Conservation (phyloP, 75 land plant species). For the Cupressus sempervirens region DNA sequence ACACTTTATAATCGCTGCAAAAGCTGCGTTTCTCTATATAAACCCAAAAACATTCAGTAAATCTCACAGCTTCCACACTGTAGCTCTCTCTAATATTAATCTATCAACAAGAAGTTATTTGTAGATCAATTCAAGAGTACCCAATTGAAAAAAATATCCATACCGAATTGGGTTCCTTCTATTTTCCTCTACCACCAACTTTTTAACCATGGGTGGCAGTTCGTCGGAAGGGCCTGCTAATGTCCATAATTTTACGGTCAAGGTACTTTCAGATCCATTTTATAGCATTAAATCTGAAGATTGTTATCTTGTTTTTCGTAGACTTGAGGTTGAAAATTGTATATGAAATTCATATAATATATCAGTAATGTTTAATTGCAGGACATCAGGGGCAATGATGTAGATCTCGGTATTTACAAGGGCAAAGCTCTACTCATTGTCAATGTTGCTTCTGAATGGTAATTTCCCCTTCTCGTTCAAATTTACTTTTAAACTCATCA, state of each 20-base stretch:
- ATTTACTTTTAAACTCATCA: neutral
- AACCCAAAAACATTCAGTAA: neutral
- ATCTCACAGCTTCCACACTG: neutral
- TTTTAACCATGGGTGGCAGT: neutral
- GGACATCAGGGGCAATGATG: constrained; percentile 72
- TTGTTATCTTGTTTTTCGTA: neutral
- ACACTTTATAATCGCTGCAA: neutral
- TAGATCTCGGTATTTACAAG: constrained; percentile 68
- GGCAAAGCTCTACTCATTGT: constrained; percentile 85
- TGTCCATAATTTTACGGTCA: constrained; percentile 7
- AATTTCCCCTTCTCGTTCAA: no score
- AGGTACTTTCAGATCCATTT: neutral
- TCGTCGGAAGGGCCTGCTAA: neutral
- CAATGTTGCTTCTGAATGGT: constrained; percentile 74
- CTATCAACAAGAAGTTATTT: neutral
- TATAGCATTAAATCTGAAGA: neutral
- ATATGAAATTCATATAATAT: neutral
- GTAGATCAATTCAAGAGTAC: neutral
- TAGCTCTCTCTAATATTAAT: neutral
- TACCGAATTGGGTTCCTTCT: neutral
- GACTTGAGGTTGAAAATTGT: neutral
- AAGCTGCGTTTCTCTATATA: neutral
- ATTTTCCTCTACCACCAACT: neutral
- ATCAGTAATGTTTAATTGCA: constrained; percentile 13
- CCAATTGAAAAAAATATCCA: neutral